Percentiles rank a stretch among this genome's conserved stretches.
phyloP scores from a whole-genome alignment of 371 early-diverging fungal species.

The Mortierella sp. region DNA sequence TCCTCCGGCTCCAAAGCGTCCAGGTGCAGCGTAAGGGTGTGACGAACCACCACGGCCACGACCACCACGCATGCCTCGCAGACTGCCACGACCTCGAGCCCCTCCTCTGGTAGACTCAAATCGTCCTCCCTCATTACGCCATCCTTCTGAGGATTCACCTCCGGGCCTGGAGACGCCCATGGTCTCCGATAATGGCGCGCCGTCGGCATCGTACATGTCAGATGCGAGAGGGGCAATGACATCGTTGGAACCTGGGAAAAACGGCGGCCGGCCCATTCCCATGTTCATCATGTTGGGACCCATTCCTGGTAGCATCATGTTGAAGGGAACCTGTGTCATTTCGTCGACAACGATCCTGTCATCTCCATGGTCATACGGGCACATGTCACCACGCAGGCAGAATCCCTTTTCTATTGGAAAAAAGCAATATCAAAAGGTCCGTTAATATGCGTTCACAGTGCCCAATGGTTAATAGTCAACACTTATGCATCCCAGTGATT shows the following conservation, averaged over 20 bases:
- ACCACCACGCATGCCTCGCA: constrained; percentile 65
- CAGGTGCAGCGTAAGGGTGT: constrained; percentile 36
- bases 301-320: constrained; percentile 43
- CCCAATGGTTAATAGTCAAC: background rate
- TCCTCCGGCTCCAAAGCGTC: constrained; percentile 38
- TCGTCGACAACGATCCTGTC: constrained; percentile 84
- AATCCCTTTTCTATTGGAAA: constrained; percentile 75
- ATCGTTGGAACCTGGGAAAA: constrained; percentile 41
- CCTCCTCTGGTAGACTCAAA: constrained; percentile 36
- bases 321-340: constrained; percentile 44
- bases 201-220: constrained; percentile 27
- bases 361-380: constrained; percentile 84
- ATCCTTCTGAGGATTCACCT: constrained; percentile 9
- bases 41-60: constrained; percentile 71
- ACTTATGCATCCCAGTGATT: background rate
- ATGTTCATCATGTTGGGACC: constrained; percentile 37
- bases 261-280: constrained; percentile 34
- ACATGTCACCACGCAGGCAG: constrained; percentile 86
- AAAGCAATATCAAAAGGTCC: constrained; percentile 1
- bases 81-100: constrained; percentile 42
- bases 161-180: constrained; percentile 17
- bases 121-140: constrained; percentile 20
- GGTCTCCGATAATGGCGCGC: constrained; percentile 19
- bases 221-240: constrained; percentile 24
- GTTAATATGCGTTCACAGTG: too few species aligned